phyloP scores from a whole-genome alignment of 2,329 filamentous ascomycete species.

The Diplodia mutila region DNA sequence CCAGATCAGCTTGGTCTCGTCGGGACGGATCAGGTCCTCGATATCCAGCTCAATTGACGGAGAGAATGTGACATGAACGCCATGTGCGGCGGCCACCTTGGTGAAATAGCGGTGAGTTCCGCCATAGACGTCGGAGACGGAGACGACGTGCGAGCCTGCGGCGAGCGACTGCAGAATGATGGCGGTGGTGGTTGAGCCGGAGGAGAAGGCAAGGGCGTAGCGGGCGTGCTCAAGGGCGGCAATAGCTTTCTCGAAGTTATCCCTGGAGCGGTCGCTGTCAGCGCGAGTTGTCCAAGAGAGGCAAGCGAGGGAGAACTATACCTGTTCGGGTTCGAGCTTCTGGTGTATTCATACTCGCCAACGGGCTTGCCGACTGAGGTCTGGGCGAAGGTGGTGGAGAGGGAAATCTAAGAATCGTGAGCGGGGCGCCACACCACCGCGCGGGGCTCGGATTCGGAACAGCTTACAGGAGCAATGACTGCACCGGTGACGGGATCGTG shows the following conservation, averaged over 20 bases:
- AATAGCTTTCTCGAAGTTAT: constrained; percentile 90
- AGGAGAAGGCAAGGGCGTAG: constrained; percentile 91
- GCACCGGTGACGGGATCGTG: constrained; percentile 91
- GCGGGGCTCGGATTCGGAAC: neutral
- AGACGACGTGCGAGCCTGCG: constrained; percentile 89
- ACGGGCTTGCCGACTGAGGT: constrained; percentile 83
- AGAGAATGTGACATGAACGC: constrained; percentile 92
- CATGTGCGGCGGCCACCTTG: constrained; percentile 91
- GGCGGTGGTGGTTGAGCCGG: constrained; percentile 91
- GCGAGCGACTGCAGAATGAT: constrained; percentile 91
- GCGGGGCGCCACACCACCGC: constrained; percentile 26
- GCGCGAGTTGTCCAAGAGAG: constrained; percentile 17
- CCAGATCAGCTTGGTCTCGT: constrained; percentile 91
- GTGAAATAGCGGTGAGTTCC: constrained; percentile 99
- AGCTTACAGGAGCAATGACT: constrained; percentile 79
- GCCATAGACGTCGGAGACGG: constrained; percentile 96
- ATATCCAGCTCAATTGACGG: constrained; percentile 90
- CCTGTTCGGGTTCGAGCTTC: constrained; percentile 91
- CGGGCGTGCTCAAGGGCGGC: constrained; percentile 91
- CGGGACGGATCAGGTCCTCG: constrained; percentile 75
- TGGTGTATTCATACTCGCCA: constrained; percentile 89
- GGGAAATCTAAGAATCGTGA: constrained; percentile 67
- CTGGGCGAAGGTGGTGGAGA: constrained; percentile 97
- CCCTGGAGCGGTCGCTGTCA: constrained; percentile 48
- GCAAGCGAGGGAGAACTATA: constrained; percentile 33